Conservation (phyloP, 768 basidiomycete species). For the Mycena metata region DNA sequence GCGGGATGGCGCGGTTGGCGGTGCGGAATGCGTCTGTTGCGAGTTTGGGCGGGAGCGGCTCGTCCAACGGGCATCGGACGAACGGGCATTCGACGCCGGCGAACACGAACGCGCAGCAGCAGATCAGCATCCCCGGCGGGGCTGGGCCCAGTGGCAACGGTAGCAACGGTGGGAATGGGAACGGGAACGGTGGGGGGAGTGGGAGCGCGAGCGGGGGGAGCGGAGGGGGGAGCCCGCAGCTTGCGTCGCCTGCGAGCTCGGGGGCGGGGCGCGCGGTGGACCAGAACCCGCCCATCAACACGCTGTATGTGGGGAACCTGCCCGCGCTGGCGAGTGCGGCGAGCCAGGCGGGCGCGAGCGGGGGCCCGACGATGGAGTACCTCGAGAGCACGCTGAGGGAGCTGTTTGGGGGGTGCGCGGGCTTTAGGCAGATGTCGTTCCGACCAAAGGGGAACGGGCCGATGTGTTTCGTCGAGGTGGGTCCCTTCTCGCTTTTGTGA, state of each 20-base stretch:
- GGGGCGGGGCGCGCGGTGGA: conserved; percentile 65
- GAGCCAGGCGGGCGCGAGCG: conserved; percentile 36
- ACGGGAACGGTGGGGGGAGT: conserved; percentile 38
- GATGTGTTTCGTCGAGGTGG: conserved; percentile 99
- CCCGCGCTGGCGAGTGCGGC: conserved; percentile 81
- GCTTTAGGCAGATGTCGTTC: conserved; percentile 94
- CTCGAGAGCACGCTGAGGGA: conserved; percentile 90
- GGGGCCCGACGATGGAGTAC: conserved; percentile 79
- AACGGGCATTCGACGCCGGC: too few relatives aligned
- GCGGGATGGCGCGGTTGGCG: conserved; percentile 19
- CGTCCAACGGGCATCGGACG: too few relatives aligned
- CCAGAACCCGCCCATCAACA: conserved; percentile 99
- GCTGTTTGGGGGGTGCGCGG: conserved; percentile 82
- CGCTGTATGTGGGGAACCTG: conserved; percentile 98
- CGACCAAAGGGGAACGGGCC: conserved; percentile 97
- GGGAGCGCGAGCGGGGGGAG: conserved; percentile 68
- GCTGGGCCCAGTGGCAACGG: neutral
- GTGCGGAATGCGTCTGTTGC: conserved; percentile 2
- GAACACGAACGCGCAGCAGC: conserved; percentile 1
- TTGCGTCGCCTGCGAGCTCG: conserved; percentile 79
- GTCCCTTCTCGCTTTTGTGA: conserved; percentile 50
- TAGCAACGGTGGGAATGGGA: conserved; percentile 63
- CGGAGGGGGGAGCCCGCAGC: conserved; percentile 74
- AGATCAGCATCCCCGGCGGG: too few relatives aligned
- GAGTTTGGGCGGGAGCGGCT: conserved; percentile 33